These are phyloP conservation scores for Fusarium sp. DNA, from an alignment of 2,329 filamentous ascomycete species.

Conservation along the genomic window DNA sequence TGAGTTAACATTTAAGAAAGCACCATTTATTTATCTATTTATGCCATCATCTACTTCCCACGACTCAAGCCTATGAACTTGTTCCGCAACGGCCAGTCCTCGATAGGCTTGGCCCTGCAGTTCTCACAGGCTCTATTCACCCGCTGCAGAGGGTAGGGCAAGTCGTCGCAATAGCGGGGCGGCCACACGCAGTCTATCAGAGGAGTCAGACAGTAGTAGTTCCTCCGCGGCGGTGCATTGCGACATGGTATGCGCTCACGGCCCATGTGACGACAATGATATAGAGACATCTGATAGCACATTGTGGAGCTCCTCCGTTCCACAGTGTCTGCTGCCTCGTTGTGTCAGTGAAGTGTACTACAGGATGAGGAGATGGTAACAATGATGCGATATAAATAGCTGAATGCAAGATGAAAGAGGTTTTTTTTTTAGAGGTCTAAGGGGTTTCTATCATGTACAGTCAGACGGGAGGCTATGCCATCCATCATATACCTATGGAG, in stretches of 20 bases:
- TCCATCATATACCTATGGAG: not conserved
- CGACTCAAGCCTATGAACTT: not conserved
- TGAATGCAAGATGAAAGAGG: not conserved
- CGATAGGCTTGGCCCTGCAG: slow-evolving; percentile 2
- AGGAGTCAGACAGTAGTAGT: not conserved
- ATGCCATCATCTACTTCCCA: not conserved
- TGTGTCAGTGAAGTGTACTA: too few relatives aligned
- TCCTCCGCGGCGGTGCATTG: not conserved
- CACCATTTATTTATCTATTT: slow-evolving; percentile 24
- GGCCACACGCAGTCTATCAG: slow-evolving; percentile 17
- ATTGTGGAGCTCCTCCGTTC: slow-evolving; percentile 11
- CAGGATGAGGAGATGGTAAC: not conserved
- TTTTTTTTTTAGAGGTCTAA: accelerated
- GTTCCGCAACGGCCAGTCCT: not conserved
- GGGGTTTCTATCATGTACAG: not conserved
- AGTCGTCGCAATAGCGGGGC: not conserved
- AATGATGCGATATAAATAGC: not conserved
- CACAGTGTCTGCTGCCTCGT: not conserved
- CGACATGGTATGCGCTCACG: slow-evolving; percentile 17
- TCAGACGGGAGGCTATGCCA: not conserved
- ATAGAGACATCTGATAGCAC: slow-evolving; percentile 39
- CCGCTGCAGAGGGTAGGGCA: not conserved
- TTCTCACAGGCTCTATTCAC: slow-evolving; percentile 8
- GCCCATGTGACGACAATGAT: slow-evolving; percentile 38
- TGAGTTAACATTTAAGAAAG: slow-evolving; percentile 31